These are phyloP conservation scores for Plectosphaerella sp. DNA, from an alignment of 2,329 filamentous ascomycete genomes.

Conservation along the genomic window DNA sequence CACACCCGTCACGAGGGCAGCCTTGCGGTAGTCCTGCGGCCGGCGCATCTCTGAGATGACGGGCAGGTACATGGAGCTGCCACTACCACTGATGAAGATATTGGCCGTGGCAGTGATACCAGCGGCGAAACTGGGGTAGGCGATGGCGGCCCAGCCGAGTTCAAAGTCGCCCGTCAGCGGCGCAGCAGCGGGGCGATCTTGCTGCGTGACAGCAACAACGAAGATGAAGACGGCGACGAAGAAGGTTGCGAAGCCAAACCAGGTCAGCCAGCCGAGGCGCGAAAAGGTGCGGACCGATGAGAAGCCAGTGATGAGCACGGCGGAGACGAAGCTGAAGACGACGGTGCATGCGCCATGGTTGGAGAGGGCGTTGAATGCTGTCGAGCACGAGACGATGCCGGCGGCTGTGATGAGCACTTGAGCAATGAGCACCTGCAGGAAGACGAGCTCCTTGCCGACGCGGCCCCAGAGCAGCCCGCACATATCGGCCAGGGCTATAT, in stretches of 20 bases:
- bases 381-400: constrained; percentile 15
- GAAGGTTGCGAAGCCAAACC: constrained; percentile 37
- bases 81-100: constrained; percentile 44
- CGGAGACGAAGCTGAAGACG: constrained; percentile 46
- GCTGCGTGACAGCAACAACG: constrained; percentile 41
- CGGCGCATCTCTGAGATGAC: constrained; percentile 48
- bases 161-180: constrained; percentile 29
- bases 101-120: constrained; percentile 35
- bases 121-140: constrained; percentile 25
- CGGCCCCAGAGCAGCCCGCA: constrained; percentile 43
- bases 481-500: constrained; percentile 17
- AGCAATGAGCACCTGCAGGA: constrained; percentile 24
- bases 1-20: constrained; percentile 43
- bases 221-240: constrained; percentile 40
- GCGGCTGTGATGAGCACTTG: constrained; percentile 18
- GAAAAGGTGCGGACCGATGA: constrained; percentile 43
- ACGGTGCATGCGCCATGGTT: constrained; percentile 32
- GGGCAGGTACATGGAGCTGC: constrained; percentile 51
- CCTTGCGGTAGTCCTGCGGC: constrained; percentile 46
- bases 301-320: constrained; percentile 46
- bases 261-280: constrained; percentile 46
- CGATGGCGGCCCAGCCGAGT: constrained; percentile 27
- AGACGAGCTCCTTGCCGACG: constrained; percentile 43
- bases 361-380: constrained; percentile 19
- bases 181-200: constrained; percentile 41